Percentiles rank a stretch among this genome's conserved stretches.
phyloP scores from a whole-genome alignment of 176 grass and related monocot species.

The Secale cereale region DNA sequence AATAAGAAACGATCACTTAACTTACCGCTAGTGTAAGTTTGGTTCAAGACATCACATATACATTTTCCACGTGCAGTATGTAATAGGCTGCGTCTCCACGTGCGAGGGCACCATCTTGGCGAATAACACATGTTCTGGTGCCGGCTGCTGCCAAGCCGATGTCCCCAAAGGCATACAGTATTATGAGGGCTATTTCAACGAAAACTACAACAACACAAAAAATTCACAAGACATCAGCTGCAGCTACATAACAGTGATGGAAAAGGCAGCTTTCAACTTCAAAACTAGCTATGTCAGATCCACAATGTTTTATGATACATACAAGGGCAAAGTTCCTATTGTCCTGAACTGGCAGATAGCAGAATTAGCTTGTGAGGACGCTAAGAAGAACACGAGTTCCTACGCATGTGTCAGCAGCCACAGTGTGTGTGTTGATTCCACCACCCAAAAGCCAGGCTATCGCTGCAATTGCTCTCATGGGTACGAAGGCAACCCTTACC shows the following conservation, averaged over 20 bases:
- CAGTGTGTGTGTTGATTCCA: background rate
- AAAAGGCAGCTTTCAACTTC: background rate
- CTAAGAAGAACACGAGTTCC: background rate
- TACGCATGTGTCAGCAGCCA: constrained; percentile 23
- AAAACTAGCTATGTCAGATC: background rate
- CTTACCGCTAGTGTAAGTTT: too few relatives aligned
- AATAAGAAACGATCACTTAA: too few relatives aligned
- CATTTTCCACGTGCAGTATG: background rate
- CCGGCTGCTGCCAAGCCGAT: constrained; percentile 24
- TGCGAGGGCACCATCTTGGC: background rate
- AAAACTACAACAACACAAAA: background rate
- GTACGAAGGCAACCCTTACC: constrained; percentile 30
- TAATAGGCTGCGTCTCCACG: background rate
- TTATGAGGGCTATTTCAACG: background rate
- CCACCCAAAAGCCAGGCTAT: background rate
- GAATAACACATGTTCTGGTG: constrained; percentile 28
- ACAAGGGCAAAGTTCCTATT: background rate
- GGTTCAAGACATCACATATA: too few relatives aligned
- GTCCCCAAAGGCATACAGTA: background rate
- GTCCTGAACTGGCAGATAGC: constrained; percentile 19
- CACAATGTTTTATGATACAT: background rate
- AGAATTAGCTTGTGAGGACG: background rate
- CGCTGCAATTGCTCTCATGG: background rate
- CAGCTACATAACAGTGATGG: constrained; percentile 16
- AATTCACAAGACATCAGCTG: background rate